Base-by-base conservation (phyloP, 257 asterid genomes). In the Petunia secreta region DNA sequence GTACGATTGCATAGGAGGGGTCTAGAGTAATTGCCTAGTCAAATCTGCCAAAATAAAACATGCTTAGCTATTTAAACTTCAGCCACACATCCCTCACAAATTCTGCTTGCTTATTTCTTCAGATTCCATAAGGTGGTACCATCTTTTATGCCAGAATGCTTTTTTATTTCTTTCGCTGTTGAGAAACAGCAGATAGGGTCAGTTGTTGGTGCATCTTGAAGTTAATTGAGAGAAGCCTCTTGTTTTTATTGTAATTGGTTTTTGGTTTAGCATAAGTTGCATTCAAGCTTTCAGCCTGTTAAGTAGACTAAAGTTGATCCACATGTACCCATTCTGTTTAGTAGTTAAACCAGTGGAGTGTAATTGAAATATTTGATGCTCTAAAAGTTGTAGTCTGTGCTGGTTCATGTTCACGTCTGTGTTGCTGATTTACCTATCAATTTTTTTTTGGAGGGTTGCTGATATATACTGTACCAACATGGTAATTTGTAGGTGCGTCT, bases 401-500 rank as follows among this genome's bases (percentile, higher is more conserved):
- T 2, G 78, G 46, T 16, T 73, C 78, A 34, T 71, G 8, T 68
- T 50, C 34, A 15, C 5, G 62, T 73, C 13, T 73, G 63, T 11
- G 43, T 46, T 69, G 59, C 43, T 69, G 58, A 69, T 69, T 69
- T 69, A 46, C 76, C 59, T 69, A 8, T 46, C 39, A 46, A 46
- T 2, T 41, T 7, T 55, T 44, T 14, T 41, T n/a, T 8, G 25
- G 25, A 25, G 25, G 25, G 66, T 52, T 81, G 59, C 55, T 67
- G 75, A 62, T 53, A 39, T 76, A 76, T 62, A 36, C 78, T 82
- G 77, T 82, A 55, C 40, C 41, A 57, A 81, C 68, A 55, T 41
- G 73, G 43, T 80, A 48, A 65, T 68, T 57, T 79, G 69, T 90
- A 95, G 99, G 94, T 96, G 75, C 97, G 94, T 63, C 91, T 96